Base-by-base conservation (phyloP, 139 green algal species). In the Pleodorina starrii region DNA sequence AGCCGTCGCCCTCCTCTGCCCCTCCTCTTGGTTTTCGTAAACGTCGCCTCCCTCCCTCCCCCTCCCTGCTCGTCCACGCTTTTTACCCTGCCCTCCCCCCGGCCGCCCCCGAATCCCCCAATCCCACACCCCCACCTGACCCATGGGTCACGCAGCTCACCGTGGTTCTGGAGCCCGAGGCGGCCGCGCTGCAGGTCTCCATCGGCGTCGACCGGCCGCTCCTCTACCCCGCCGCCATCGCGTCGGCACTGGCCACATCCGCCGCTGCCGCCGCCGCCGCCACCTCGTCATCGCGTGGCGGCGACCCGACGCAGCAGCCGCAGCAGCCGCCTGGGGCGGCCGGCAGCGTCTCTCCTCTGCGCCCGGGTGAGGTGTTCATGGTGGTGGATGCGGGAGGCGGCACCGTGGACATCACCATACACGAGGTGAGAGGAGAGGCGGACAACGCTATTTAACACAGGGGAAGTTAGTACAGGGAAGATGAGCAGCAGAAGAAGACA, bases 101-200 rank as follows among this genome's bases (percentile, higher is more conserved):
- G n/a, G n/a, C n/a, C n/a, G n/a, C n/a, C n/a, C n/a, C n/a, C n/a
- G n/a, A n/a, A n/a, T n/a, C n/a, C n/a, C n/a, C n/a, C n/a, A n/a
- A n/a, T n/a, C n/a, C n/a, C n/a, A n/a, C n/a, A n/a, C n/a, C n/a
- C 51, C 14, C 51, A 60, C 14, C 51, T 60, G 51, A 60, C 17
- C 17, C 51, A 27, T 60, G 14, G 17, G 51, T 60, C 14, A 27
- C 51, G 17, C 59, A 86, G 80, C 80, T 91, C 16, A 60, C 29
- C 21, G 80, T 91, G 51, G 78, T 91, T n/a, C 88, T 91, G 80
- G 88, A 91, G 88, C 88, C 88, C 1, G 88, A 91, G 73, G 88
- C 88, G 19, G 88, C 88, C 14, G 80, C 42, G 0, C 72, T 91
- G 40, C 71, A 91, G 16, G 57, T 77, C 29, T 73, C 88, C 23